Evolutionary conservation across 495 filamentous ascomycete species (phyloP).

Genomic region (Umbilicaria muhlenbergii): DNA sequence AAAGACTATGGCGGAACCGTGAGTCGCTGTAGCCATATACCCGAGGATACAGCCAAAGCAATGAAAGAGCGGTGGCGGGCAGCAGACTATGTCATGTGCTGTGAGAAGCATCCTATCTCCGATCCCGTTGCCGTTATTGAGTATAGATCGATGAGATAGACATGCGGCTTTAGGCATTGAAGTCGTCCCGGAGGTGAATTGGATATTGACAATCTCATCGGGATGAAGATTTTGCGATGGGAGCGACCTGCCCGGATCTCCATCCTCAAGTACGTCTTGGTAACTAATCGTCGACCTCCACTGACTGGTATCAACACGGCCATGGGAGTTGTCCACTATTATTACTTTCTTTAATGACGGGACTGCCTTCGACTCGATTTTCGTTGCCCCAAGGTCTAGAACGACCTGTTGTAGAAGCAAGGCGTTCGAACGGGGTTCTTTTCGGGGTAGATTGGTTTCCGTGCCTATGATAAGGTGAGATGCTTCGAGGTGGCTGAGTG

Average conservation of each 20-base stretch:
- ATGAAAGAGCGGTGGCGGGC: constrained; percentile 80
- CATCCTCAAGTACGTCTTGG: constrained; percentile 35
- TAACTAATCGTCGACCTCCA: constrained; percentile 39
- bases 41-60: constrained; percentile 88
- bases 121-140: constrained; percentile 81
- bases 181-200: constrained; percentile 93
- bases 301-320: constrained; percentile 32
- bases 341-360: constrained; percentile 58
- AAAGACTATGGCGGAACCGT: constrained; percentile 72
- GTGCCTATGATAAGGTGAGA: constrained; percentile 68
- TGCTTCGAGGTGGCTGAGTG: constrained; percentile 58
- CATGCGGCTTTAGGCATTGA: constrained; percentile 83
- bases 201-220: constrained; percentile 78
- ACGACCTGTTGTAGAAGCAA: constrained; percentile 49
- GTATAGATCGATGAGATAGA: constrained; percentile 65
- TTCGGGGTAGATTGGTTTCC: constrained; percentile 74
- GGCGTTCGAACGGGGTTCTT: constrained; percentile 62
- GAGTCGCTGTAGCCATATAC: constrained; percentile 87
- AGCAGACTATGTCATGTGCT: constrained; percentile 57
- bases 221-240: constrained; percentile 35
- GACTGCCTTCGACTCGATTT: constrained; percentile 45
- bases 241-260: constrained; percentile 13
- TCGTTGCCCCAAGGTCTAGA: constrained; percentile 35
- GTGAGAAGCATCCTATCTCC: constrained; percentile 71
- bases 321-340: constrained; percentile 64